Evolutionary conservation across 2,329 filamentous ascomycete species (phyloP).

Genomic region (Aspergillus sp.): DNA sequence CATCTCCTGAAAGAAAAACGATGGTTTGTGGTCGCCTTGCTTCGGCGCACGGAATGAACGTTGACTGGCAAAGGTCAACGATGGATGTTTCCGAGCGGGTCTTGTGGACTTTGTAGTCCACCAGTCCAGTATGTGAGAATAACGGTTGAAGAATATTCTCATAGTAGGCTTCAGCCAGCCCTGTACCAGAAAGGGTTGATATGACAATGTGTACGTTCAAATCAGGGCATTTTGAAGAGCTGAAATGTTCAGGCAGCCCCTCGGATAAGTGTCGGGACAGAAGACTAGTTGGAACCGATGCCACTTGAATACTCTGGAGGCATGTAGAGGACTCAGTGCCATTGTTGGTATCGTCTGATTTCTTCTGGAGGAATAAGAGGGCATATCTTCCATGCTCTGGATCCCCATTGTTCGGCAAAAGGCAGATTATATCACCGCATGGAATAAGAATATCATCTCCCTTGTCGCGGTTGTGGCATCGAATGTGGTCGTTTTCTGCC

Average conservation of each 20-base stretch:
- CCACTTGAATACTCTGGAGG: slow-evolving; percentile 18
- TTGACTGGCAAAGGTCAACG: slow-evolving; percentile 56
- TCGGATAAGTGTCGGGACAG: slow-evolving; percentile 15
- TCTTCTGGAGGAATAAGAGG: slow-evolving; percentile 23
- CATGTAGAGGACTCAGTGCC: slow-evolving; percentile 1
- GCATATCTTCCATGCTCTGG: slow-evolving; percentile 10
- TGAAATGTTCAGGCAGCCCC: slow-evolving; percentile 22
- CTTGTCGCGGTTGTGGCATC: slow-evolving; percentile 14
- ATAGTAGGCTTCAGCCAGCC: slow-evolving; percentile 58
- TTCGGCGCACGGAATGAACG: slow-evolving; percentile 52
- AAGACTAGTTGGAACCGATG: slow-evolving; percentile 15
- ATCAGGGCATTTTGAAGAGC: not conserved
- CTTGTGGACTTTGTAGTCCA: slow-evolving; percentile 54
- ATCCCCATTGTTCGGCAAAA: slow-evolving; percentile 13
- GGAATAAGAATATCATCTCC: slow-evolving; percentile 15
- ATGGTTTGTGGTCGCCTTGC: slow-evolving; percentile 57
- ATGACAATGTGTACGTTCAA: slow-evolving; percentile 59
- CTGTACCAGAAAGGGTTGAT: slow-evolving; percentile 65
- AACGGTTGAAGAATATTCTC: slow-evolving; percentile 56
- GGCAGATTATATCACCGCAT: slow-evolving; percentile 23
- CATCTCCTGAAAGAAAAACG: slow-evolving; percentile 82
- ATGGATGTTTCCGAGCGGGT: slow-evolving; percentile 67
- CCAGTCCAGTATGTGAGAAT: slow-evolving; percentile 48
- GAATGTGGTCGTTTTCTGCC: slow-evolving; percentile 10
- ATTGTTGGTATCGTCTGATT: not conserved